These are phyloP conservation scores for Rubroboletus pulcherrimus DNA, from an alignment of 768 basidiomycete genomes.

Conservation along the genomic window DNA sequence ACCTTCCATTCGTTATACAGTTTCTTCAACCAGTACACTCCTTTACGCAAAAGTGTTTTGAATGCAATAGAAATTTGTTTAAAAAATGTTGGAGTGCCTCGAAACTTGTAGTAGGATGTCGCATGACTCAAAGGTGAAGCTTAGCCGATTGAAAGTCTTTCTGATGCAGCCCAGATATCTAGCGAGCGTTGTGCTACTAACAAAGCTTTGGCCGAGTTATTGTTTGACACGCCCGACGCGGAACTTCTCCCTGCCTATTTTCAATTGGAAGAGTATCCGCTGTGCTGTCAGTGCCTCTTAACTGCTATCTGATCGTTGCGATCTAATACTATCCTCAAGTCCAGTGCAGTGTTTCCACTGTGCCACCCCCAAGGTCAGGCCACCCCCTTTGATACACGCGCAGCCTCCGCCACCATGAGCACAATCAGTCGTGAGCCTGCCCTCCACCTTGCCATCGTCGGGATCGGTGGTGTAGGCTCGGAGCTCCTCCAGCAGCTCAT, in stretches of 20 bases:
- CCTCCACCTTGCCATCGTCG: slow-evolving; percentile 72
- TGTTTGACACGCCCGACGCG: neutral
- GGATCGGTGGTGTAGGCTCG: slow-evolving; percentile 88
- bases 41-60: slow-evolving; percentile 15
- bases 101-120: neutral
- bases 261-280: neutral
- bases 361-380: neutral
- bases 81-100: neutral
- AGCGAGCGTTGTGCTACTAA: neutral
- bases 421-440: slow-evolving; percentile 21
- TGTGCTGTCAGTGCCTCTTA: slow-evolving; percentile 2
- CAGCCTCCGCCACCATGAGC: slow-evolving; percentile 12
- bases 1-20: slow-evolving; percentile 24
- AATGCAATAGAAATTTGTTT: slow-evolving; percentile 26
- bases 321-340: slow-evolving; percentile 7
- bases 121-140: too few species aligned
- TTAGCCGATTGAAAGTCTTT: neutral
- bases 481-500: slow-evolving; percentile 83
- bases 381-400: slow-evolving; percentile 1
- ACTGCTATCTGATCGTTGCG: slow-evolving; percentile 5
- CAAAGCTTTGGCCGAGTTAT: slow-evolving; percentile 12
- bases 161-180: neutral
- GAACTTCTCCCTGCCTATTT: neutral
- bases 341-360: neutral
- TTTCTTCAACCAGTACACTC: slow-evolving; percentile 27